phyloP scores from a whole-genome alignment of 2,329 filamentous ascomycete genomes.

The Elsinoe australis region DNA sequence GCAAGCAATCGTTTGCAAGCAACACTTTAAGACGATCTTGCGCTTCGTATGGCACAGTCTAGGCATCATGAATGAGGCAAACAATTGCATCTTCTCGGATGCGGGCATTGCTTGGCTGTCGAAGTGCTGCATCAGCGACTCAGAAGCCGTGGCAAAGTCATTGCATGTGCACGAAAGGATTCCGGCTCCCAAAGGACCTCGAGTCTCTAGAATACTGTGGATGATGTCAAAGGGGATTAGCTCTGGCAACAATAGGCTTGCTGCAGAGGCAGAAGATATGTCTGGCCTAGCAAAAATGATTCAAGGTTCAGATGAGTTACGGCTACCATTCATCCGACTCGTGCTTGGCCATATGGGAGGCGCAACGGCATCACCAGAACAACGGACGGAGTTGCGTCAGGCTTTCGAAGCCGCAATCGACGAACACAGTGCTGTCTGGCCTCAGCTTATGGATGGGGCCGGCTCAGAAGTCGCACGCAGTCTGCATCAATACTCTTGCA shows the following conservation, averaged over 20 bases:
- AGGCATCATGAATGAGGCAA: background rate
- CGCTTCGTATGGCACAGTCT: slow-evolving; percentile 15
- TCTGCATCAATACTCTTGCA: slow-evolving; percentile 6
- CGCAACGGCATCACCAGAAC: slow-evolving; percentile 22
- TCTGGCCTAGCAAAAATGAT: slow-evolving; percentile 1
- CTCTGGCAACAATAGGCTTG: background rate
- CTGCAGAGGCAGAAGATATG: background rate
- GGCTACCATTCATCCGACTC: slow-evolving; percentile 13
- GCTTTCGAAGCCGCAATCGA: slow-evolving; percentile 37
- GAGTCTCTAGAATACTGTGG: slow-evolving; percentile 6
- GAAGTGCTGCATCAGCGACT: slow-evolving; percentile 2
- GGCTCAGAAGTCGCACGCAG: slow-evolving; percentile 20
- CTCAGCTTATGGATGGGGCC: slow-evolving; percentile 34
- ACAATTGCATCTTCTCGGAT: slow-evolving; percentile 3
- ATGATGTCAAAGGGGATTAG: background rate
- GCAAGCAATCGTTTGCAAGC: slow-evolving; percentile 14
- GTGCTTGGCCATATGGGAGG: slow-evolving; percentile 4
- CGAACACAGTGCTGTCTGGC: slow-evolving; percentile 36
- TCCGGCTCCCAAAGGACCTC: background rate
- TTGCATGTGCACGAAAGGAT: slow-evolving; percentile 4
- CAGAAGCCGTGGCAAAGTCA: background rate
- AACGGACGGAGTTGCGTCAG: slow-evolving; percentile 29
- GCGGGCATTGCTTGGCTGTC: slow-evolving; percentile 11
- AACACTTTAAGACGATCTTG: slow-evolving; percentile 4
- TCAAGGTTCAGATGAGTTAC: slow-evolving; percentile 8